Percentiles rank a stretch among this genome's conserved stretches.
Conservation (phyloP, 495 filamentous ascomycete genomes). For the Penicillium coffeae region DNA sequence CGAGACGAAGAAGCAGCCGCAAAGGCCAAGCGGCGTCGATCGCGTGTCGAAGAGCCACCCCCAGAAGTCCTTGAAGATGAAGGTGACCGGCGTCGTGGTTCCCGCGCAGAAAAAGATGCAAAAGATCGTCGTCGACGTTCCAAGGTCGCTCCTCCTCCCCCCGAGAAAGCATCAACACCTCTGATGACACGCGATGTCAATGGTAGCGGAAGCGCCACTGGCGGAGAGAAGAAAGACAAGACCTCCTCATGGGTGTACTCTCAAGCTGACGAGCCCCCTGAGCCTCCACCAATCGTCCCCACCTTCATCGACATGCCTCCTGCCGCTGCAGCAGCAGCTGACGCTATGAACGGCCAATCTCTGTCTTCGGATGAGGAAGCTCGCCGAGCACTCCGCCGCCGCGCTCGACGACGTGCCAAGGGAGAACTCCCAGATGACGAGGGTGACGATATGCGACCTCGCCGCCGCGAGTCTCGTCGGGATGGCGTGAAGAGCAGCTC, state of each 20-base stretch:
- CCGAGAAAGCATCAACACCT: conserved; percentile 12
- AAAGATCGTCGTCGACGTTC: conserved; percentile 30
- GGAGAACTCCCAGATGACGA: conserved; percentile 38
- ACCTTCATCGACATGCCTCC: conserved; percentile 53
- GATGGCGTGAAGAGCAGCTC: conserved; percentile 37
- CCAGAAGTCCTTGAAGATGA: conserved; percentile 15
- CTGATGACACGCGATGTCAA: conserved; percentile 28
- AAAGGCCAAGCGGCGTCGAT: conserved; percentile 31
- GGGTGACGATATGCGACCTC: conserved; percentile 33
- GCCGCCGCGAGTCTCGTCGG: conserved; percentile 29
- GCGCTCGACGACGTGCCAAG: conserved; percentile 35
- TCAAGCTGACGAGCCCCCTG: conserved; percentile 52
- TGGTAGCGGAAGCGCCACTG: conserved; percentile 7
- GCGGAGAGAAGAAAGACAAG: conserved; percentile 42
- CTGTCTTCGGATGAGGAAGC: conserved; percentile 43
- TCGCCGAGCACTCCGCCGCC: conserved; percentile 33
- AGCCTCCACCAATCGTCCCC: conserved; percentile 52
- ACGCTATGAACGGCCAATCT: conserved; percentile 25
- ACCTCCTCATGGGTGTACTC: conserved; percentile 59
- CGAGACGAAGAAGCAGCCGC: conserved; percentile 36
- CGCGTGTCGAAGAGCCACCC: conserved; percentile 30
- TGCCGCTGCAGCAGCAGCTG: conserved; percentile 20
- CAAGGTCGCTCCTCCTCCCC: conserved; percentile 10
- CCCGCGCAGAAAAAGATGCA: conserved; percentile 27
- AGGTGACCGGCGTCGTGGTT: conserved; percentile 20